These are phyloP conservation scores for Nicotiana paniculata DNA, from an alignment of 257 asterid genomes.

Conservation along the genomic window DNA sequence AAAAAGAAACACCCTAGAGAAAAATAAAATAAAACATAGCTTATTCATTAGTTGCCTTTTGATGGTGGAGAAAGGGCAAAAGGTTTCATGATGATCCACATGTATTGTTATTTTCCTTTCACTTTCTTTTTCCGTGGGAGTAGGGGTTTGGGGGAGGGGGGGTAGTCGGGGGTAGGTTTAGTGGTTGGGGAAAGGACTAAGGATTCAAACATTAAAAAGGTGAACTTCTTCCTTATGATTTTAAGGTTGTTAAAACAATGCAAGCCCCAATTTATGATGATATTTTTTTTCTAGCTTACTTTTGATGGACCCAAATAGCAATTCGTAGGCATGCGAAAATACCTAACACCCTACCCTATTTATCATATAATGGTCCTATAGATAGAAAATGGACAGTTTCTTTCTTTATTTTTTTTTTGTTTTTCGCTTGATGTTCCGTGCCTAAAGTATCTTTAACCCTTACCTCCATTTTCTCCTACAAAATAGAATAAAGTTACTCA, in stretches of 20 bases:
- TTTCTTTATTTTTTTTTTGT: too few relatives aligned
- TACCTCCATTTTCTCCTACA: too few relatives aligned
- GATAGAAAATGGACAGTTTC: not conserved
- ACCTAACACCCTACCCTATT: not conserved
- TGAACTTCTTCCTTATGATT: not conserved
- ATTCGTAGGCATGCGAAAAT: not conserved
- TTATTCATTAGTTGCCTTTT: constrained; percentile 18
- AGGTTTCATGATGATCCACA: not conserved
- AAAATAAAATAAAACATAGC: not conserved
- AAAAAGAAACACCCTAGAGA: too few relatives aligned
- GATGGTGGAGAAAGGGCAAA: not conserved
- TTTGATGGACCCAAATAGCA: not conserved
- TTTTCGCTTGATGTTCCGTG: too few relatives aligned
- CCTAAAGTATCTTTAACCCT: too few relatives aligned
- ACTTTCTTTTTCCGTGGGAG: not conserved
- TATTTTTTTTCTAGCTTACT: not conserved
- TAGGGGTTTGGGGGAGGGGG: not conserved
- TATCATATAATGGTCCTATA: not conserved
- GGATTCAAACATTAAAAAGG: not conserved
- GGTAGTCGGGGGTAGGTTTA: too few relatives aligned
- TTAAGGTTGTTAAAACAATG: not conserved
- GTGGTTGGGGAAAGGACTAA: not conserved
- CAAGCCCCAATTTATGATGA: not conserved
- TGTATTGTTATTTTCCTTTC: not conserved
- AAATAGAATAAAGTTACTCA: too few relatives aligned